Percentiles rank a stretch among this genome's conserved stretches.
Evolutionary conservation across 352 stramenopile genomes (phyloP).

Genomic region (Phytophthora syringae): DNA sequence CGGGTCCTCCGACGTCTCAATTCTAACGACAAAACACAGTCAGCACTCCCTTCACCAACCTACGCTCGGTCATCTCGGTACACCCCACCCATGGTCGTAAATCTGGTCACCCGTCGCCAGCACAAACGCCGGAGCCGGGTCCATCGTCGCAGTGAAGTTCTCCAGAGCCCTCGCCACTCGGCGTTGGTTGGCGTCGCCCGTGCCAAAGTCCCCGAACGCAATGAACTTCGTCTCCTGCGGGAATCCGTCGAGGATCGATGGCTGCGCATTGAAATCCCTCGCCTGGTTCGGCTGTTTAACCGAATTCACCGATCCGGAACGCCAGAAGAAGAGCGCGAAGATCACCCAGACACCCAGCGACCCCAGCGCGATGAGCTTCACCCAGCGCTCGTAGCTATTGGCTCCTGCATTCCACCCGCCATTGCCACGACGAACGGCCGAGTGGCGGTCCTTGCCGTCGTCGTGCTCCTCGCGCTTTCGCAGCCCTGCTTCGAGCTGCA

Average conservation of each 20-base stretch:
- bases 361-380: constrained; percentile 59
- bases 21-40: constrained; percentile 37
- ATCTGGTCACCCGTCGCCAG: constrained; percentile 88
- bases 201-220: constrained; percentile 85
- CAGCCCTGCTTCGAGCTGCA: constrained; percentile 69
- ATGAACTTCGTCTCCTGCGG: constrained; percentile 76
- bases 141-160: constrained; percentile 55
- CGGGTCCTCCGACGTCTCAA: constrained; percentile 61
- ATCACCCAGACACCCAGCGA: constrained; percentile 67
- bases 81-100: constrained; percentile 80
- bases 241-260: constrained; percentile 51
- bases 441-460: constrained; percentile 60
- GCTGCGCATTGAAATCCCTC: constrained; percentile 26
- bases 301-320: constrained; percentile 6
- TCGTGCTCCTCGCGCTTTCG: constrained; percentile 53
- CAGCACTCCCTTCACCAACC: neutral
- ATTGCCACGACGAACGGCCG: constrained; percentile 34
- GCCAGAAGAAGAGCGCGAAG: constrained; percentile 67
- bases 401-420: constrained; percentile 22
- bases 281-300: constrained; percentile 14
- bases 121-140: constrained; percentile 76
- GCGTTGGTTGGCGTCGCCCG: constrained; percentile 63
- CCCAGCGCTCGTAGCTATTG: constrained; percentile 62
- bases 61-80: neutral
- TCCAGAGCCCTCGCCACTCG: constrained; percentile 72